These are phyloP conservation scores for Mucor saturninus DNA, from an alignment of 371 early-diverging fungal genomes.

Conservation along the genomic window DNA sequence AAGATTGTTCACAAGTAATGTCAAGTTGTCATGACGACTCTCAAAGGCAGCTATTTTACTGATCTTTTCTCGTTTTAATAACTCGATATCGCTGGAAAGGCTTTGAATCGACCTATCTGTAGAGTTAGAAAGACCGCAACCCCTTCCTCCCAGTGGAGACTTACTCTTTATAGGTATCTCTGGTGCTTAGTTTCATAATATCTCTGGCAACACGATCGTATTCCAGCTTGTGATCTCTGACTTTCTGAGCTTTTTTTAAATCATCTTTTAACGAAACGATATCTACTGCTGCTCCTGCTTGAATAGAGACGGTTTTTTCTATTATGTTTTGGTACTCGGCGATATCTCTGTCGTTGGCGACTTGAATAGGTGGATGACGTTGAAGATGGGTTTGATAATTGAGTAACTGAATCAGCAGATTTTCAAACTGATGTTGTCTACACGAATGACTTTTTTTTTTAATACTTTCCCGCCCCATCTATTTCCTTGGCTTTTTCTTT, in stretches of 20 bases:
- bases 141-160: conserved; percentile 1
- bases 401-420: conserved; percentile 36
- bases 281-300: conserved; percentile 36
- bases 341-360: conserved; percentile 55
- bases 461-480: too few relatives aligned
- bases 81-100: conserved; percentile 42
- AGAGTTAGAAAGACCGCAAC: too few relatives aligned
- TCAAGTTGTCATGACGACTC: conserved; percentile 36
- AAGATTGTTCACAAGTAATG: conserved; percentile 26
- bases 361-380: conserved; percentile 46
- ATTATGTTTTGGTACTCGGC: conserved; percentile 45
- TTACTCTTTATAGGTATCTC: conserved; percentile 56
- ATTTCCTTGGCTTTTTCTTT: neutral
- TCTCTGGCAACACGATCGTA: conserved; percentile 64
- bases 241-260: conserved; percentile 49
- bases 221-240: conserved; percentile 55
- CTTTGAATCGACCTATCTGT: conserved; percentile 35
- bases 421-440: conserved; percentile 43
- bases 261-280: conserved; percentile 52
- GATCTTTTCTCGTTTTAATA: conserved; percentile 40
- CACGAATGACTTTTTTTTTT: neutral
- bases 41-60: conserved; percentile 35
- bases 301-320: conserved; percentile 35
- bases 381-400: conserved; percentile 46
- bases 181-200: conserved; percentile 50